Evolutionary conservation across 495 filamentous ascomycete genomes (phyloP).

Genomic region (Penicillium arizonense): DNA sequence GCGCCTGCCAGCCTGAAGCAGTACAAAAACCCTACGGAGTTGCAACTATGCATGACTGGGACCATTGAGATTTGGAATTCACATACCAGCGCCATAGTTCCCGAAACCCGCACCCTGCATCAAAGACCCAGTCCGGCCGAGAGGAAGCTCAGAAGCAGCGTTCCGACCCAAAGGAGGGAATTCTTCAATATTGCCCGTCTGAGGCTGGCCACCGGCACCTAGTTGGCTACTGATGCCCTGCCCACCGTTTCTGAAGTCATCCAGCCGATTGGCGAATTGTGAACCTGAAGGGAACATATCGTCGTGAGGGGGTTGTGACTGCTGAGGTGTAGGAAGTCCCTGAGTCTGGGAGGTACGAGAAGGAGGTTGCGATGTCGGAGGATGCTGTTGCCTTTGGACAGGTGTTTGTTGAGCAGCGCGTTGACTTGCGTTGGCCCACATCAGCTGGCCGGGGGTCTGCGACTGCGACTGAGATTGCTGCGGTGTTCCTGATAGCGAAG

Average conservation of each 20-base stretch:
- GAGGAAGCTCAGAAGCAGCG: slow-evolving; percentile 65
- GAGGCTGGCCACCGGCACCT: slow-evolving; percentile 55
- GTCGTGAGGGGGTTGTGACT: slow-evolving; percentile 57
- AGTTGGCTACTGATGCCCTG: slow-evolving; percentile 62
- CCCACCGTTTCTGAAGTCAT: slow-evolving; percentile 57
- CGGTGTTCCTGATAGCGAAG: slow-evolving; percentile 71
- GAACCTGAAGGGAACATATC: slow-evolving; percentile 50
- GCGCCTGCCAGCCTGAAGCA: too few relatives aligned
- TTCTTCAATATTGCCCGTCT: slow-evolving; percentile 71
- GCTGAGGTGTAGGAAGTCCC: slow-evolving; percentile 56
- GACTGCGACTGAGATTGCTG: slow-evolving; percentile 60
- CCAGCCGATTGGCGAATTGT: slow-evolving; percentile 54
- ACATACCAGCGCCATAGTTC: slow-evolving; percentile 46
- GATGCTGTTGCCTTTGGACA: slow-evolving; percentile 65
- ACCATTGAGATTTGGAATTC: slow-evolving; percentile 12
- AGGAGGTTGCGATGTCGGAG: slow-evolving; percentile 46
- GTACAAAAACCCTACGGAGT: too few relatives aligned
- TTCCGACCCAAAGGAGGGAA: slow-evolving; percentile 80
- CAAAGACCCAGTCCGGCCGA: slow-evolving; percentile 61
- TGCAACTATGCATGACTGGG: too few relatives aligned
- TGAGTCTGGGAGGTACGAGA: slow-evolving; percentile 51
- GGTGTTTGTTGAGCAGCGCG: slow-evolving; percentile 57
- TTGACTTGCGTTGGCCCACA: slow-evolving; percentile 67
- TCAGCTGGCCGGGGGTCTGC: slow-evolving; percentile 54
- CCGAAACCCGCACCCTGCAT: slow-evolving; percentile 68